Base-by-base conservation (phyloP, 768 basidiomycete species). In the Lepiota brunneoincarnata region DNA sequence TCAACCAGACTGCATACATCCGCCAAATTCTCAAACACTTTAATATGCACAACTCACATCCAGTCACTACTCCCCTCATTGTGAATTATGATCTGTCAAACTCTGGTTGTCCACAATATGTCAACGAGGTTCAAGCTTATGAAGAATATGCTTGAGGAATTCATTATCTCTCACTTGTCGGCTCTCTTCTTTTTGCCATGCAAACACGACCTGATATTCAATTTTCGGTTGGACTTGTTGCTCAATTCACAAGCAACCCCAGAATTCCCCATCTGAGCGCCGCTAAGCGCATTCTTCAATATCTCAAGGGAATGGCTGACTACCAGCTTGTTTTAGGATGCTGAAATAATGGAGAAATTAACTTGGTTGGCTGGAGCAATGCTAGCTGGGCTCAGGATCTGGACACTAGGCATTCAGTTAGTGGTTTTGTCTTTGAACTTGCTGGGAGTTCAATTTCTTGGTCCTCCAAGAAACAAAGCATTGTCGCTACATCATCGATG, bases 251-350 rank as follows among this genome's bases (percentile, higher is more conserved):
- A 9, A 37, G 52, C 1, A 70, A 72, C 51, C 75, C 74, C 0
- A 59, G 58, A 6, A 34, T 37, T 1, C 49, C 51, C 1, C 76
- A 80, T 54, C 76, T 73, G 67, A 56, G 59, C 0, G 72, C 72
- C 2, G 64, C 70, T 6, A 73, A 73, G 49, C 67, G 66, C n/a
- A 55, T 79, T 18, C 65, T 76, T 38, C 61, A 67, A 2, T 81
- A 80, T 18, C 28, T 54, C 2, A 45, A 54, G 4, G 44, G 36
- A 28, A 28, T 7, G 7, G 26, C 26, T 28, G 26, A 28, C 7
- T 28, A 4, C 7, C 26, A 28, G 26, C 26, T 28, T 7, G 26
- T 28, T 28, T 28, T 28, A 7, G 26, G 26, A 4, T 4, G 26
- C 3, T 7, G 26, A 28, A 7, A 28, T 28, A 7, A 28, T 28